Evolutionary conservation across 2,329 filamentous ascomycete species (phyloP).

Genomic region (Fusarium cicatricum): DNA sequence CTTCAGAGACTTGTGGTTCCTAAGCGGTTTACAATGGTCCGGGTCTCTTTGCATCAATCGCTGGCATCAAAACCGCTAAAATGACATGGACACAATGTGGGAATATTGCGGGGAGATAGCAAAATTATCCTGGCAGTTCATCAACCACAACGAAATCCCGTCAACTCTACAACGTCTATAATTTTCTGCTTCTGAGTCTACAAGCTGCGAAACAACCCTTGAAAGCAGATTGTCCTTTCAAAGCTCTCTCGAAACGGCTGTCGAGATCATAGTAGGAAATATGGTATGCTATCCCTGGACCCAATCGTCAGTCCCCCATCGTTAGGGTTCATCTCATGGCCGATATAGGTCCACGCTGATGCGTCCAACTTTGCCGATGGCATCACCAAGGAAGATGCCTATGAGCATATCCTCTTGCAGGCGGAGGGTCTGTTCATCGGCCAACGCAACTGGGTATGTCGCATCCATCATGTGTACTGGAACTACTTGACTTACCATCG

Average conservation of each 20-base stretch:
- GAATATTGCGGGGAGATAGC: constrained; percentile 27
- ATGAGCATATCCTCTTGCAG: constrained; percentile 76
- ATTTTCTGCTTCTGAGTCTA: constrained; percentile 18
- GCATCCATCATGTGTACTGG: not conserved
- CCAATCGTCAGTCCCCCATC: not conserved
- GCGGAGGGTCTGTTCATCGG: constrained; percentile 73
- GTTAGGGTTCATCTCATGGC: constrained; percentile 6
- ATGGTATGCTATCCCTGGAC: constrained; percentile 20
- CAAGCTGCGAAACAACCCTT: no score
- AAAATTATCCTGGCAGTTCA: constrained; percentile 24
- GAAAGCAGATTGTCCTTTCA: no score
- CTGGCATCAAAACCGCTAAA: constrained; percentile 40
- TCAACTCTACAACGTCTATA: constrained; percentile 22
- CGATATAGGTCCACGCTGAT: constrained; percentile 75
- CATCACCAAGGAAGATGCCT: constrained; percentile 75
- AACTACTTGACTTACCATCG: constrained; percentile 24
- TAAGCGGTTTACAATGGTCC: no score
- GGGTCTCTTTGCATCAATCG: not conserved
- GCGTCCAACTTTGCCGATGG: constrained; percentile 75
- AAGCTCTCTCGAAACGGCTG: no score
- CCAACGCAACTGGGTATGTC: constrained; percentile 80
- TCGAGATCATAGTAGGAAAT: not conserved
- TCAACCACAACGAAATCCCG: not conserved
- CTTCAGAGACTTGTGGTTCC: not conserved
- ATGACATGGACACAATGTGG: constrained; percentile 29